Evolutionary conservation across 2,329 filamentous ascomycete genomes (phyloP).

Genomic region (Boeremia exigua): DNA sequence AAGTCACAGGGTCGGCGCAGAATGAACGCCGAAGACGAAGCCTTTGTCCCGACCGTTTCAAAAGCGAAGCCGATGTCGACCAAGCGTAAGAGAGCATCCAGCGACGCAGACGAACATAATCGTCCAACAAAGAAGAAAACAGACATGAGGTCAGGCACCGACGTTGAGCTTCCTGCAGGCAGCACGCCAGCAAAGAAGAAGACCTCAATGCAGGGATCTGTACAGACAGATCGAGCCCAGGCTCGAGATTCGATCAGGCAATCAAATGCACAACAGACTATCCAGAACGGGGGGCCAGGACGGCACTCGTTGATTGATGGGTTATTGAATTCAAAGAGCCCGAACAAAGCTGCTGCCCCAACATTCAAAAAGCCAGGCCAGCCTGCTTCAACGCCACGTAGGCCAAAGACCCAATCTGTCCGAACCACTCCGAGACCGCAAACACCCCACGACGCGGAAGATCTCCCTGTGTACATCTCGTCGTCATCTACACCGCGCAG

Average conservation of each 20-base stretch:
- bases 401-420: slow-evolving; percentile 9
- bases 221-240: neutral
- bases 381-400: slow-evolving; percentile 24
- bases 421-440: slow-evolving; percentile 3
- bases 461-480: slow-evolving; percentile 2
- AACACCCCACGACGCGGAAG: slow-evolving; percentile 13
- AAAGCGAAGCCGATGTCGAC: slow-evolving; percentile 7
- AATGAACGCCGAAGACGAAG: slow-evolving; percentile 16
- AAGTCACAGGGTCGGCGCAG: slow-evolving; percentile 8
- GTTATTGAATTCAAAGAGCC: slow-evolving; percentile 17
- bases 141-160: neutral
- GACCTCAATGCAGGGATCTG: neutral
- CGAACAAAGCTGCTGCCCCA: neutral
- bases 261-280: neutral
- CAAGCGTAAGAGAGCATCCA: slow-evolving; percentile 18
- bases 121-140: slow-evolving; percentile 4
- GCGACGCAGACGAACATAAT: neutral
- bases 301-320: slow-evolving; percentile 22
- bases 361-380: slow-evolving; percentile 29
- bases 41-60: slow-evolving; percentile 8
- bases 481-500: slow-evolving; percentile 22
- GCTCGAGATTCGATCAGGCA: slow-evolving; percentile 1
- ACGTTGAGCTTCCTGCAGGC: neutral
- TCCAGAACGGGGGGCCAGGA: slow-evolving; percentile 4
- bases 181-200: neutral